Conservation (phyloP, 345 rosid genomes). For the Salix brachista region DNA sequence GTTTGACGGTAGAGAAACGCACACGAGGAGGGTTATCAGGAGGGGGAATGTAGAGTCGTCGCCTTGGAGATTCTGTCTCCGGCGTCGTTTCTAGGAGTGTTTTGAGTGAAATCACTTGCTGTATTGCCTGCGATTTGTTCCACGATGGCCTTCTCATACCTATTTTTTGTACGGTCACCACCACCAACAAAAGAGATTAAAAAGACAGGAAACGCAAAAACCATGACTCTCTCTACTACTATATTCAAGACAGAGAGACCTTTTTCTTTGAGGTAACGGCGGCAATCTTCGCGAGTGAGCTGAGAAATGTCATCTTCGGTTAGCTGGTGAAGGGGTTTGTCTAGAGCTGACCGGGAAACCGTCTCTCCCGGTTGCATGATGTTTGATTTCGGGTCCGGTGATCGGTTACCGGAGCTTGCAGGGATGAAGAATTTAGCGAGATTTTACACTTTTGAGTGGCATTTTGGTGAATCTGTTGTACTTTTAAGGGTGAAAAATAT, state of each 20-base stretch:
- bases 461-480: slow-evolving; percentile 17
- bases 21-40: slow-evolving; percentile 15
- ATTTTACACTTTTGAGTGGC: slow-evolving; percentile 2
- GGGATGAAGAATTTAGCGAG: not conserved
- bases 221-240: not conserved
- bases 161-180: slow-evolving; percentile 9
- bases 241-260: slow-evolving; percentile 29
- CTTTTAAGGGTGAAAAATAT: not conserved
- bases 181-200: not conserved
- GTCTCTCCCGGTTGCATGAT: slow-evolving; percentile 16
- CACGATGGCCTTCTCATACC: slow-evolving; percentile 56
- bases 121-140: slow-evolving; percentile 58
- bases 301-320: slow-evolving; percentile 97
- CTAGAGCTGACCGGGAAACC: slow-evolving; percentile 47
- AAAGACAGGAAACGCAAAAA: not conserved
- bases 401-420: not conserved
- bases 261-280: slow-evolving; percentile 84
- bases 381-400: not conserved
- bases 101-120: slow-evolving; percentile 50
- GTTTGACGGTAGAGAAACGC: slow-evolving; percentile 5
- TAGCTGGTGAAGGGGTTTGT: slow-evolving; percentile 63
- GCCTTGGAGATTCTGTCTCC: slow-evolving; percentile 27
- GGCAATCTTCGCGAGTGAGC: slow-evolving; percentile 95
- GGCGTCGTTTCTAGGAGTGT: slow-evolving; percentile 35
- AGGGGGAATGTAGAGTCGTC: slow-evolving; percentile 25